phyloP scores from a whole-genome alignment of 345 rosid genomes.

The Lenwebbia sp. region DNA sequence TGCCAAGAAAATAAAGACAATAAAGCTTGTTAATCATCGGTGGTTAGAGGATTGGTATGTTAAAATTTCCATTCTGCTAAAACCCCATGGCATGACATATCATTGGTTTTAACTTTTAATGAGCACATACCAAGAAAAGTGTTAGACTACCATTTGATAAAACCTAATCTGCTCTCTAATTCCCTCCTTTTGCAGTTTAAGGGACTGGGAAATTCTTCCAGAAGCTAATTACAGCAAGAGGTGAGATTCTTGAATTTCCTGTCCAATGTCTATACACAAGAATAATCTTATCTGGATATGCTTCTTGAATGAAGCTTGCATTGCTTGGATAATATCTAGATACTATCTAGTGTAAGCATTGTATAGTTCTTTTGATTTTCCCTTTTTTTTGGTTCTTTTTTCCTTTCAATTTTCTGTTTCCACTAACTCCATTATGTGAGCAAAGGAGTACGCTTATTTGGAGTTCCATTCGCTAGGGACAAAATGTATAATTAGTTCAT shows the following conservation, averaged over 20 bases:
- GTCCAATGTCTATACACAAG: background rate
- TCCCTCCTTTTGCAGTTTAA: slow-evolving; percentile 41
- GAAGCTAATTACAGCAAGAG: slow-evolving; percentile 71
- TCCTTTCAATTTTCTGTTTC: background rate
- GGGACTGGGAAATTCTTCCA: slow-evolving; percentile 76
- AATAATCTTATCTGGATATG: background rate
- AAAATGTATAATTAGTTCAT: background rate
- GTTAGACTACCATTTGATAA: background rate
- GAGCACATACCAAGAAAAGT: background rate
- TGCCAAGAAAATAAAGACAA: slow-evolving; percentile 62
- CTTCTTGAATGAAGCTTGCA: background rate
- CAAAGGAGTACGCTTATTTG: background rate
- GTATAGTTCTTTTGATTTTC: background rate
- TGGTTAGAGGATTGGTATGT: slow-evolving; percentile 95
- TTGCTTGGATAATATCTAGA: background rate
- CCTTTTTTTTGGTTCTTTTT: background rate
- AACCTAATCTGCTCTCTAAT: background rate
- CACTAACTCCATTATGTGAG: background rate
- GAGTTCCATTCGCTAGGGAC: background rate
- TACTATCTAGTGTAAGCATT: background rate
- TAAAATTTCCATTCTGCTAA: background rate
- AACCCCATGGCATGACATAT: background rate
- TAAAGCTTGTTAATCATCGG: slow-evolving; percentile 76
- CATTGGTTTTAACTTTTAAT: background rate
- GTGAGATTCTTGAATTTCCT: slow-evolving; percentile 17